Conservation (phyloP, 2,329 filamentous ascomycete genomes). For the Trichoderma semiorbis region DNA sequence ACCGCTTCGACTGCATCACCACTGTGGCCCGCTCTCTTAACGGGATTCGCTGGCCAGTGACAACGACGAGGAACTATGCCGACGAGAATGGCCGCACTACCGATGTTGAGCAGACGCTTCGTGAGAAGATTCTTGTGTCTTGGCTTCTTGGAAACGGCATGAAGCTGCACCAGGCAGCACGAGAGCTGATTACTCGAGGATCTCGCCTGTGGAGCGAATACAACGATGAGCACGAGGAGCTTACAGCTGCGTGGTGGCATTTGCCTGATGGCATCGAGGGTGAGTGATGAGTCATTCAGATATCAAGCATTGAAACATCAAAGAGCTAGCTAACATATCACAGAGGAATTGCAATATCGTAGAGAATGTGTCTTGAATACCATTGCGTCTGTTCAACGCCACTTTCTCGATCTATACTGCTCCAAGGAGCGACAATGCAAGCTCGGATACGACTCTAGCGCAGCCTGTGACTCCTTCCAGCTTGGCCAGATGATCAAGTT, state of each 20-base stretch:
- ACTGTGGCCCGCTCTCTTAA: slow-evolving; percentile 53
- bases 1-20: slow-evolving; percentile 65
- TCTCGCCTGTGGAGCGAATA: slow-evolving; percentile 55
- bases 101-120: slow-evolving; percentile 60
- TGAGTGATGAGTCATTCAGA: slow-evolving; percentile 31
- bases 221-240: slow-evolving; percentile 28
- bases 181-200: slow-evolving; percentile 63
- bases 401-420: slow-evolving; percentile 66
- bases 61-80: slow-evolving; percentile 36
- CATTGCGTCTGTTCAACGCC: slow-evolving; percentile 63
- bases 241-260: slow-evolving; percentile 64
- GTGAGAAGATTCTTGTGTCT: slow-evolving; percentile 67
- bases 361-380: slow-evolving; percentile 65
- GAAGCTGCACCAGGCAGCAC: slow-evolving; percentile 59
- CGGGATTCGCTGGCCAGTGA: slow-evolving; percentile 52
- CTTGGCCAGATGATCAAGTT: slow-evolving; percentile 75
- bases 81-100: slow-evolving; percentile 37
- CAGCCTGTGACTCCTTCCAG: slow-evolving; percentile 73
- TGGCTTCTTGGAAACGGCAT: slow-evolving; percentile 61
- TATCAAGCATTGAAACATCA: not conserved
- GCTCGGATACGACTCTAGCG: slow-evolving; percentile 69
- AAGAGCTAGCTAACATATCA: not conserved
- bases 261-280: slow-evolving; percentile 66
- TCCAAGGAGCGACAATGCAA: slow-evolving; percentile 67
- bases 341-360: slow-evolving; percentile 64